Evolutionary conservation across 75 land plant genomes (phyloP).

Genomic region (Pinus tabuliformis): DNA sequence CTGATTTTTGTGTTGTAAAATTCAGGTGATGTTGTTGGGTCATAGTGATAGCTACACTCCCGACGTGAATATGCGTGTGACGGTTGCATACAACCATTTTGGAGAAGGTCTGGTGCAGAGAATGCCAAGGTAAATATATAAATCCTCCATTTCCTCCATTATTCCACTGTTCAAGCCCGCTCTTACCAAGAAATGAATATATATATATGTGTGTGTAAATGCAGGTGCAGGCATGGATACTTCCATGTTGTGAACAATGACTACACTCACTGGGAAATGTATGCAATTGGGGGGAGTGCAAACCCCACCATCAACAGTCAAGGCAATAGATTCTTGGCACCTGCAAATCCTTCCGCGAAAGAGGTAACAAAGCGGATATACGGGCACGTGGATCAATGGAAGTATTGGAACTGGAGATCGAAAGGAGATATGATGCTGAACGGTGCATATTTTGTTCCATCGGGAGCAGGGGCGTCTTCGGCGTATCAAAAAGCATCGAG

Average conservation of each 20-base stretch:
- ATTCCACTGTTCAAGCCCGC: too few species aligned
- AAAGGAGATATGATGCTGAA: conserved; percentile 74
- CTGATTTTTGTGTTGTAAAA: neutral
- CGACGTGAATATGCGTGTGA: conserved; percentile 43
- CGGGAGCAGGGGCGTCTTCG: conserved; percentile 25
- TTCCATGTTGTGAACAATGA: conserved; percentile 48
- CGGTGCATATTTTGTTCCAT: conserved; percentile 73
- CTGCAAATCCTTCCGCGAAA: conserved; percentile 13
- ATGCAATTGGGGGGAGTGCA: conserved; percentile 45
- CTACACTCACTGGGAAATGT: conserved; percentile 42
- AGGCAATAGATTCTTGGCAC: conserved; percentile 38
- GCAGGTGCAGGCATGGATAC: conserved; percentile 29
- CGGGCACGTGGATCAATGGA: conserved; percentile 47
- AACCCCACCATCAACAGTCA: conserved; percentile 35
- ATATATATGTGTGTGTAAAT: too few species aligned
- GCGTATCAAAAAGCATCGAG: too few species aligned
- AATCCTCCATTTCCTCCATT: too few species aligned
- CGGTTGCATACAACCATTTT: conserved; percentile 39
- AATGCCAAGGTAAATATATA: conserved; percentile 32
- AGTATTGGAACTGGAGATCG: conserved; percentile 74
- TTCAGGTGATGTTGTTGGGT: conserved; percentile 31
- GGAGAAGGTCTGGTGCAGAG: conserved; percentile 33
- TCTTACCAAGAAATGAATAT: too few species aligned
- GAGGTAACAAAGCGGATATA: conserved; percentile 82
- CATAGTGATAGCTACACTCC: conserved; percentile 18